Conservation (phyloP, 1,139 yeast genomes). For the Magnusiomyces fungicola region DNA sequence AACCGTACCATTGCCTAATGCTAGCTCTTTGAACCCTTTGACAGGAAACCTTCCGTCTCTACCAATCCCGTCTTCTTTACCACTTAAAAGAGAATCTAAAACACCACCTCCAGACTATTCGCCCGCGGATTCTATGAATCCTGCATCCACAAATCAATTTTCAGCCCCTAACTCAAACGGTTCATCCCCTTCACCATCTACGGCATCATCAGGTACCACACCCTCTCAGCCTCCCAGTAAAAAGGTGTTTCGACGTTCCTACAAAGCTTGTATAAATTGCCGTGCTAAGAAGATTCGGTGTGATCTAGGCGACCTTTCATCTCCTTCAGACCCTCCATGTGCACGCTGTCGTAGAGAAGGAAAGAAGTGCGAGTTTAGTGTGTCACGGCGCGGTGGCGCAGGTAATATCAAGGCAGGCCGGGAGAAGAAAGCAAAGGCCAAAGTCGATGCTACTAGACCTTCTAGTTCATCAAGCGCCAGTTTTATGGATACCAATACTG, state of each 20-base stretch:
- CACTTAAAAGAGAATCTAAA: too few relatives aligned
- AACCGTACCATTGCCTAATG: too few relatives aligned
- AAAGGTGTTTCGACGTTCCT: conserved; percentile 48
- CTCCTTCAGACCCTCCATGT: conserved; percentile 78
- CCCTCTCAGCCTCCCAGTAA: too few relatives aligned
- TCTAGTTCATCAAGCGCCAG: too few relatives aligned
- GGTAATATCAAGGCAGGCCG: conserved; percentile 41
- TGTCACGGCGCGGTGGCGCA: conserved; percentile 51
- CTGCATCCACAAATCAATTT: too few relatives aligned
- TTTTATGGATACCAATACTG: background rate
- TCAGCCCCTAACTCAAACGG: too few relatives aligned
- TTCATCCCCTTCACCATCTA: background rate
- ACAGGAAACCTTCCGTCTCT: too few relatives aligned
- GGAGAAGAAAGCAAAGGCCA: conserved; percentile 18
- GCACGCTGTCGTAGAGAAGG: conserved; percentile 76
- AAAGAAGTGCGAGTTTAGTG: conserved; percentile 71
- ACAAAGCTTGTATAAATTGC: conserved; percentile 79
- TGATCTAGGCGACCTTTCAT: conserved; percentile 68
- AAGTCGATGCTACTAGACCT: too few relatives aligned
- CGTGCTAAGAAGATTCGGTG: conserved; percentile 77
- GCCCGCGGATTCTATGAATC: too few relatives aligned
- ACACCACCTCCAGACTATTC: too few relatives aligned
- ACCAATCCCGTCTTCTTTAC: too few relatives aligned
- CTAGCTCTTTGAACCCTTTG: too few relatives aligned
- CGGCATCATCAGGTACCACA: background rate